phyloP scores from a whole-genome alignment of 345 rosid species.

The Zanthoxylum bungeanum region DNA sequence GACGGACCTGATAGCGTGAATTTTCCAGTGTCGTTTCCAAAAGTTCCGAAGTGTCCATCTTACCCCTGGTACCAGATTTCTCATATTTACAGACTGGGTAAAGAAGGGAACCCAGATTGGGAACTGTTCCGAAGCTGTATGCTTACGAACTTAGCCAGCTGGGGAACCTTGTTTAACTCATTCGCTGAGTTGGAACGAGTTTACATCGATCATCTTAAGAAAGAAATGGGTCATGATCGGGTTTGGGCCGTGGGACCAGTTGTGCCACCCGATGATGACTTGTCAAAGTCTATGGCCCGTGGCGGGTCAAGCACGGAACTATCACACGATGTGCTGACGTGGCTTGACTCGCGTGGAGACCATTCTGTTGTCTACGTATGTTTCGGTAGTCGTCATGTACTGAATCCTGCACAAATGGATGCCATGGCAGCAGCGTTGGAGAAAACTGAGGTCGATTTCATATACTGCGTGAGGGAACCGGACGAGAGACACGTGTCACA shows the following conservation, averaged over 20 bases:
- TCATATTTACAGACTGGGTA: conserved; percentile 10
- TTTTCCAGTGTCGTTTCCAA: conserved; percentile 22
- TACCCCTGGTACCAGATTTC: conserved; percentile 41
- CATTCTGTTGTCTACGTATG: conserved; percentile 14
- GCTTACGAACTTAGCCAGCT: conserved; percentile 35
- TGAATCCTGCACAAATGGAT: not conserved
- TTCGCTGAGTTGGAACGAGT: conserved; percentile 39
- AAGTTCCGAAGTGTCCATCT: conserved; percentile 41
- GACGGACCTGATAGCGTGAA: conserved; percentile 8
- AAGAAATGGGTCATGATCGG: conserved; percentile 25
- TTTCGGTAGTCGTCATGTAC: conserved; percentile 15
- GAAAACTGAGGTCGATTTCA: conserved; percentile 12
- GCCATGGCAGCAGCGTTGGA: conserved; percentile 16
- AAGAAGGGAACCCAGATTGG: conserved; percentile 35
- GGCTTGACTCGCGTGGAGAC: conserved; percentile 16
- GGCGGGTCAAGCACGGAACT: conserved; percentile 25
- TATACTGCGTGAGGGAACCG: not conserved
- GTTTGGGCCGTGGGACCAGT: conserved; percentile 46
- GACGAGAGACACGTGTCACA: not conserved
- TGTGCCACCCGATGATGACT: conserved; percentile 4
- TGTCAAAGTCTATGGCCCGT: not conserved
- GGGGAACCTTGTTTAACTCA: conserved; percentile 60
- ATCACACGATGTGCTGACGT: conserved; percentile 7
- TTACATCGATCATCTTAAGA: conserved; percentile 42
- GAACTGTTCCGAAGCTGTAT: conserved; percentile 30